Evolutionary conservation across 2,329 filamentous ascomycete genomes (phyloP), one percentile per base, ranked within the genome.

Genomic region (Passalora sequoiae): DNA sequence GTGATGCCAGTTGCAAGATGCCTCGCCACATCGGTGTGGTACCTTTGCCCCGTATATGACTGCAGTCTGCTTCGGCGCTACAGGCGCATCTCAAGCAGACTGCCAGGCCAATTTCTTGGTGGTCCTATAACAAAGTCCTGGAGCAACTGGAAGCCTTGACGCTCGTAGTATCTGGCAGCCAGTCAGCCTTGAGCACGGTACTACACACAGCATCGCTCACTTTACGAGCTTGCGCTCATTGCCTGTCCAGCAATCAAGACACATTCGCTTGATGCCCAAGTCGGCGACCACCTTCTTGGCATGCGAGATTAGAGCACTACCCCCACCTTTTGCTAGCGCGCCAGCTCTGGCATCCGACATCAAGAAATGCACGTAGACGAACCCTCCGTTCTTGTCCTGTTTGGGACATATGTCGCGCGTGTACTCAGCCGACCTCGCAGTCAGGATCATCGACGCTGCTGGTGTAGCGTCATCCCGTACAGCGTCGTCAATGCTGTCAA

Each of bases 351-450:
- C 38, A 35, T 55, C 45, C 13, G 50, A 44, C 28, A 55, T 52
- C 2, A 55, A 31, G 28, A 46, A 55, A 3, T 37, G 17, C 12
- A 55, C 12, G 24, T 51, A 53, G 3, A 50, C 38, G 22, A 49
- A 53, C 15, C 47, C 45, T 9, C 49, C 43, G 2, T 37, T 15
- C 6, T 44, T 32, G 21, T 49, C 47, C 29, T 60, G 33, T 17
- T 89, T 66, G 74, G 89, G 46, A 83, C 85, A 62, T 77, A 84
- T 47, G 76, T 80, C 46, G 69, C 71, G 2, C 57, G 59, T 30
- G 16, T 54, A 54, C 7, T 33, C 38, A 7, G 46, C 32, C 6
- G 44, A 33, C 16, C 38, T 46, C 3, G 37, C 24, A 15, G 49
- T 39, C 22, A 54, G 31, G 2, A 50, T 39, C n/a, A 54, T 20